A percentile compares a stretch with the other conserved stretches of the same genome.
phyloP scores from a whole-genome alignment of 805 yeast species.

The Komagataella pseudopastoris region DNA sequence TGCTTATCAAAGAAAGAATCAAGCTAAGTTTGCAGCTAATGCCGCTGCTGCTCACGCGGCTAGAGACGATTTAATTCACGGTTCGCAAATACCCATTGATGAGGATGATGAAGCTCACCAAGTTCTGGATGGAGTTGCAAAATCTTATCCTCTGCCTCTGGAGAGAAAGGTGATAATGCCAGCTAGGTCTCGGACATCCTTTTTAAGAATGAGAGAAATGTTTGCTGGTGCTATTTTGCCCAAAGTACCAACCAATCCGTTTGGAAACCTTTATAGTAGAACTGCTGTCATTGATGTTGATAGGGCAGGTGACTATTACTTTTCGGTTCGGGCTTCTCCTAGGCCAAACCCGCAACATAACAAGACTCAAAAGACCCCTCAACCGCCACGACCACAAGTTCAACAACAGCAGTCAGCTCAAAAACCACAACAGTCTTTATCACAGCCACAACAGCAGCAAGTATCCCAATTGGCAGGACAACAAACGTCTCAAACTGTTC shows the following conservation, averaged over 20 bases:
- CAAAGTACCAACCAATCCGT: conserved; percentile 40
- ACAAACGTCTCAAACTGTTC: not conserved
- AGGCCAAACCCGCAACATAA: conserved; percentile 10
- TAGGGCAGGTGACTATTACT: conserved; percentile 50
- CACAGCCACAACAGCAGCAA: conserved; percentile 6
- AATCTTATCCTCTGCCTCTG: conserved; percentile 72
- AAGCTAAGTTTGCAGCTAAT: conserved; percentile 75
- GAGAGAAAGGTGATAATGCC: conserved; percentile 67
- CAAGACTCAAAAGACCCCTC: conserved; percentile 3
- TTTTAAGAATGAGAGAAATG: conserved; percentile 85
- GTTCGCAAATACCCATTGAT: conserved; percentile 37
- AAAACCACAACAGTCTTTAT: not conserved
- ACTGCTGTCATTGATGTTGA: conserved; percentile 67
- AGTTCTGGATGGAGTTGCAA: conserved; percentile 78
- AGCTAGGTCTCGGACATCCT: conserved; percentile 52
- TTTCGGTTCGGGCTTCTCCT: conserved; percentile 37
- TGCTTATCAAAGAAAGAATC: conserved; percentile 85
- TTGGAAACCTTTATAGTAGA: conserved; percentile 72
- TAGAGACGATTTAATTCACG: conserved; percentile 48
- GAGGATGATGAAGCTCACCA: conserved; percentile 91
- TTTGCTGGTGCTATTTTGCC: conserved; percentile 76
- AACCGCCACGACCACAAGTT: conserved; percentile 10
- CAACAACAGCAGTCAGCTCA: conserved; percentile 4
- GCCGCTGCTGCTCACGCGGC: conserved; percentile 72
- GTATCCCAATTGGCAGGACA: not conserved